A percentile compares a stretch with the other conserved stretches of the same genome.
These are phyloP conservation scores for Tolypocladium inflatum DNA, from an alignment of 2,329 filamentous ascomycete species.

Conservation along the genomic window DNA sequence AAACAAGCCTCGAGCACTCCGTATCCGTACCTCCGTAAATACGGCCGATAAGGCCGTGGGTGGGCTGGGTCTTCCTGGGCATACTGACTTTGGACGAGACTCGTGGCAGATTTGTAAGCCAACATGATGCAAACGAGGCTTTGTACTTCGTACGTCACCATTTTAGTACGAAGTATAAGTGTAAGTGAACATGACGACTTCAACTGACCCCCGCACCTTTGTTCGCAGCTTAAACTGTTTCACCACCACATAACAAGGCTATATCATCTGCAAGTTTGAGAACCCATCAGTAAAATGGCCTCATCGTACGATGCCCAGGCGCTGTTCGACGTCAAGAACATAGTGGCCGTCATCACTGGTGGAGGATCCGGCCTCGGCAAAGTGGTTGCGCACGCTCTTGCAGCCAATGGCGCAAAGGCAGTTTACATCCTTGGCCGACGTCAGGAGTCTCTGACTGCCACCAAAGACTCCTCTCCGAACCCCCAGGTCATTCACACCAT, in stretches of 20 bases:
- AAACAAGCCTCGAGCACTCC: too few relatives aligned
- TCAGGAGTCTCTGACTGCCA: slow-evolving; percentile 18
- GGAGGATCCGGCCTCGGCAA: slow-evolving; percentile 47
- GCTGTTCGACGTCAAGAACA: slow-evolving; percentile 44
- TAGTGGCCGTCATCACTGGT: slow-evolving; percentile 49
- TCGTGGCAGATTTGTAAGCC: too few relatives aligned
- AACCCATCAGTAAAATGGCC: slow-evolving; percentile 1
- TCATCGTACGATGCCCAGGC: slow-evolving; percentile 8
- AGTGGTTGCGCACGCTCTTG: slow-evolving; percentile 39
- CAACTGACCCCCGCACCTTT: too few relatives aligned
- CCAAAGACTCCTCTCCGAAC: slow-evolving; percentile 8
- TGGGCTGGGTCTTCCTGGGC: too few relatives aligned
- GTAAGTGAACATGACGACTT: too few relatives aligned
- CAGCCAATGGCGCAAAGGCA: slow-evolving; percentile 14
- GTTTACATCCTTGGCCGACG: slow-evolving; percentile 33
- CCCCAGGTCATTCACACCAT: slow-evolving; percentile 24
- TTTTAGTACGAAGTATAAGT: too few relatives aligned
- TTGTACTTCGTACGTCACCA: too few relatives aligned
- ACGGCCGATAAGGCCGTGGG: too few relatives aligned
- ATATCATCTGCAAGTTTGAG: neutral
- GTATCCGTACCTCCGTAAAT: too few relatives aligned
- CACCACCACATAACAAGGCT: neutral
- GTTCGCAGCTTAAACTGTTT: too few relatives aligned
- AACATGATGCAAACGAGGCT: too few relatives aligned
- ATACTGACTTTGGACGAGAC: too few relatives aligned